phyloP scores from a whole-genome alignment of 495 filamentous ascomycete genomes.

The Aspergillus cavernicola region DNA sequence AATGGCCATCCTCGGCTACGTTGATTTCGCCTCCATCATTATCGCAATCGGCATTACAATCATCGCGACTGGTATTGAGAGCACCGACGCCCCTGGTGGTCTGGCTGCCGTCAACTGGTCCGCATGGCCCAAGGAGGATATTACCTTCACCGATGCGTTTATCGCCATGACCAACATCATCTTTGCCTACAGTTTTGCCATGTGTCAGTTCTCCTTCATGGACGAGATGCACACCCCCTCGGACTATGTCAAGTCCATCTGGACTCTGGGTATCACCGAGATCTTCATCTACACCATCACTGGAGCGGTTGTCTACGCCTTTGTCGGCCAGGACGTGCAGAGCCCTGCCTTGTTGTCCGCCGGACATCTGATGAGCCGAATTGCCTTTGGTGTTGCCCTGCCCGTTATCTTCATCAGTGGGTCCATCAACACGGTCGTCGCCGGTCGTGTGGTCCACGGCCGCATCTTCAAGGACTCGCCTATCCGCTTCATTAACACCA shows the following conservation, averaged over 20 bases:
- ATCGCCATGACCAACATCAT: slow-evolving; percentile 68
- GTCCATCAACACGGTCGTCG: slow-evolving; percentile 57
- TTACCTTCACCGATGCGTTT: slow-evolving; percentile 38
- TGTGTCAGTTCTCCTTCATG: slow-evolving; percentile 69
- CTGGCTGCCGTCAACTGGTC: slow-evolving; percentile 33
- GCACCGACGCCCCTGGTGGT: slow-evolving; percentile 28
- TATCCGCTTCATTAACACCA: slow-evolving; percentile 55
- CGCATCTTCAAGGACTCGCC: slow-evolving; percentile 52
- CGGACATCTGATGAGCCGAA: slow-evolving; percentile 52
- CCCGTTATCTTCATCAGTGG: slow-evolving; percentile 70
- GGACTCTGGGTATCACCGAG: slow-evolving; percentile 53
- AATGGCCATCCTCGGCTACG: slow-evolving; percentile 56
- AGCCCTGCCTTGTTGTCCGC: slow-evolving; percentile 66
- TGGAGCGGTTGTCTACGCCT: slow-evolving; percentile 63
- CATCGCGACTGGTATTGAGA: slow-evolving; percentile 54
- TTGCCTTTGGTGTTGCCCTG: slow-evolving; percentile 68
- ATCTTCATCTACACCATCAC: slow-evolving; percentile 65
- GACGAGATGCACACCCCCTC: slow-evolving; percentile 66
- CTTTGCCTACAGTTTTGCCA: slow-evolving; percentile 62
- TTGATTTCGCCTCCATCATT: slow-evolving; percentile 60
- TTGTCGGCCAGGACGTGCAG: slow-evolving; percentile 58
- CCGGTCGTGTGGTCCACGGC: slow-evolving; percentile 57
- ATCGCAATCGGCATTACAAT: slow-evolving; percentile 64
- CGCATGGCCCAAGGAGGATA: slow-evolving; percentile 34
- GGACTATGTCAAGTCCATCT: slow-evolving; percentile 61